phyloP scores from a whole-genome alignment of 805 yeast species.

The Starmerella riodocensis region DNA sequence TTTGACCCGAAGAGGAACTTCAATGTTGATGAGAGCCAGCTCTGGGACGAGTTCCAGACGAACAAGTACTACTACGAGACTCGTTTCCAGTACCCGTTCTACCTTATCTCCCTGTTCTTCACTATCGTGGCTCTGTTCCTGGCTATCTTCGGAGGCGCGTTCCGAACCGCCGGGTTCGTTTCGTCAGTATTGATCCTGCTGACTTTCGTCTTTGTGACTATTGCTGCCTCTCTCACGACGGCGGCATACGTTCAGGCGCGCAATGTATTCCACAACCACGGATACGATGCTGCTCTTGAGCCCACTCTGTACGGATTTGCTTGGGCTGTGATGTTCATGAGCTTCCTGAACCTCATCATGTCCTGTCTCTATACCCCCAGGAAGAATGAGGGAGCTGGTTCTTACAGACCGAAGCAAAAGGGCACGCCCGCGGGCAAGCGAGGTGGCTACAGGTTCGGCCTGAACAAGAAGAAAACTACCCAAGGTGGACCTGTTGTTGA shows the following conservation, averaged over 20 bases:
- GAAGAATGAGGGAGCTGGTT: slow-evolving; percentile 85
- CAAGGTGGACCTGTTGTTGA: slow-evolving; percentile 17
- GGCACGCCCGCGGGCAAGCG: slow-evolving; percentile 35
- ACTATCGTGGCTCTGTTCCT: slow-evolving; percentile 36
- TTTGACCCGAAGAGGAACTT: slow-evolving; percentile 73
- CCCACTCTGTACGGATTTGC: slow-evolving; percentile 40
- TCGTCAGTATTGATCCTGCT: slow-evolving; percentile 21
- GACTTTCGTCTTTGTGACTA: slow-evolving; percentile 26
- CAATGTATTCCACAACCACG: slow-evolving; percentile 45
- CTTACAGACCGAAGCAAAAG: slow-evolving; percentile 70
- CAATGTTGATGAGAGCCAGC: slow-evolving; percentile 39
- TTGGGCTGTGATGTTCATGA: slow-evolving; percentile 42
- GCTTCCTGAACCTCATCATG: slow-evolving; percentile 24
- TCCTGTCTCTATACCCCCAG: slow-evolving; percentile 53
- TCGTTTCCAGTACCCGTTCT: slow-evolving; percentile 55
- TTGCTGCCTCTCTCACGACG: slow-evolving; percentile 59
- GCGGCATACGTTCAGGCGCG: slow-evolving; percentile 67
- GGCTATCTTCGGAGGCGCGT: slow-evolving; percentile 20
- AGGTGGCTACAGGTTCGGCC: slow-evolving; percentile 22
- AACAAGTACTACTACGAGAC: slow-evolving; percentile 51
- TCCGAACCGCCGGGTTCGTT: slow-evolving; percentile 22
- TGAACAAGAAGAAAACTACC: slow-evolving; percentile 20
- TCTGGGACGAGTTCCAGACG: slow-evolving; percentile 44
- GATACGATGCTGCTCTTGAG: slow-evolving; percentile 24
- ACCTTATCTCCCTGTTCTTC: slow-evolving; percentile 45